These are phyloP conservation scores for Amniculicola lignicola DNA, from an alignment of 495 filamentous ascomycete genomes.

Conservation along the genomic window DNA sequence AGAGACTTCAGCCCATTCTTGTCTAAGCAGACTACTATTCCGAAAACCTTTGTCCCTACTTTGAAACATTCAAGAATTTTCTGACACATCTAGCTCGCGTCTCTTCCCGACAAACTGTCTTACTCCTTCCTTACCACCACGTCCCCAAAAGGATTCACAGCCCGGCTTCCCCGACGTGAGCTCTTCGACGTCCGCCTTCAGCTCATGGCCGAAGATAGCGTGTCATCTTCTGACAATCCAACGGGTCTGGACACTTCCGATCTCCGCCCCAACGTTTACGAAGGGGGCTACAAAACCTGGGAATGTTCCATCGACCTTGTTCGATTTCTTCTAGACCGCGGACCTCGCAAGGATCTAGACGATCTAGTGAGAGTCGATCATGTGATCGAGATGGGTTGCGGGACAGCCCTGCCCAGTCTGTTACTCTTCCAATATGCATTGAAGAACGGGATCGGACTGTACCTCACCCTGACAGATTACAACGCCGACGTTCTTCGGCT, in stretches of 20 bases:
- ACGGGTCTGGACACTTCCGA: slow-evolving; percentile 71
- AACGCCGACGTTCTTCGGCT: slow-evolving; percentile 81
- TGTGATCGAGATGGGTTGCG: slow-evolving; percentile 86
- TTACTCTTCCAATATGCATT: slow-evolving; percentile 72
- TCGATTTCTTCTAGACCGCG: slow-evolving; percentile 54
- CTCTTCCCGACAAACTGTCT: slow-evolving; percentile 73
- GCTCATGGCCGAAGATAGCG: slow-evolving; percentile 81
- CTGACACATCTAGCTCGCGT: slow-evolving; percentile 50
- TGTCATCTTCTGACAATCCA: slow-evolving; percentile 36
- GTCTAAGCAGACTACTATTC: slow-evolving; percentile 2
- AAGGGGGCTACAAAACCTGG: slow-evolving; percentile 99
- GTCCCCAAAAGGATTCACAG: slow-evolving; percentile 43
- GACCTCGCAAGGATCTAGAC: slow-evolving; percentile 40
- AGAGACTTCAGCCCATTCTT: too few species aligned
- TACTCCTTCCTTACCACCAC: slow-evolving; percentile 62
- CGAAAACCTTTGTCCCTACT: neutral
- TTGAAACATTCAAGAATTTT: neutral
- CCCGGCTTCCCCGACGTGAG: slow-evolving; percentile 75
- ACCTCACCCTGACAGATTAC: slow-evolving; percentile 82
- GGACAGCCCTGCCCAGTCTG: slow-evolving; percentile 80
- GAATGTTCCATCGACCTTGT: slow-evolving; percentile 90
- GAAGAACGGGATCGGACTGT: slow-evolving; percentile 43
- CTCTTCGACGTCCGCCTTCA: slow-evolving; percentile 92
- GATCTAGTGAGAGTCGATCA: slow-evolving; percentile 47
- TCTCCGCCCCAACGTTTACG: slow-evolving; percentile 85